Evolutionary conservation across 805 yeast species (phyloP).

Genomic region (Sugiyamaella lignohabitans): DNA sequence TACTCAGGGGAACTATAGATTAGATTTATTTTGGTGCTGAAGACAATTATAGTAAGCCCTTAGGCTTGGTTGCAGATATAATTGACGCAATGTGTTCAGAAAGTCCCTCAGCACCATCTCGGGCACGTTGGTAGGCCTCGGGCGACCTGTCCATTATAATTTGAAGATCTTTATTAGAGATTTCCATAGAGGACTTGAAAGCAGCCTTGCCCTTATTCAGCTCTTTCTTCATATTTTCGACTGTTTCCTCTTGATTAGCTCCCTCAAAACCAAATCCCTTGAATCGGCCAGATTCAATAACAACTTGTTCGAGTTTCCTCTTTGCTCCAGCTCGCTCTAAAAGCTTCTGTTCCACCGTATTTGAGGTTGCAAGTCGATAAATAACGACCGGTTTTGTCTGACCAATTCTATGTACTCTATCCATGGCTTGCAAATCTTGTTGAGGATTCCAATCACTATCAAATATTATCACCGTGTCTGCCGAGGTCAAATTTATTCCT

Average conservation of each 20-base stretch:
- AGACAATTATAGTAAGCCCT: too few species aligned
- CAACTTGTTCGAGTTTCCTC: constrained; percentile 68
- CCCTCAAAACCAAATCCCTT: constrained; percentile 22
- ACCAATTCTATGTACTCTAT: constrained; percentile 89
- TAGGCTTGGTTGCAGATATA: background rate
- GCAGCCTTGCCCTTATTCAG: constrained; percentile 1
- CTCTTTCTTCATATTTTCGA: constrained; percentile 5
- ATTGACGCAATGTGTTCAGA: constrained; percentile 10
- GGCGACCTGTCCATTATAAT: constrained; percentile 15
- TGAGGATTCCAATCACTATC: constrained; percentile 98
- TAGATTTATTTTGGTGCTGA: too few species aligned
- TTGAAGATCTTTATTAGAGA: constrained; percentile 13
- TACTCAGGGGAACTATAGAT: too few species aligned
- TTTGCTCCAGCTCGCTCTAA: constrained; percentile 75
- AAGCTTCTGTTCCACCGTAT: constrained; percentile 79
- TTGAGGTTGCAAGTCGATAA: constrained; percentile 66
- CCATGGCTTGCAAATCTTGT: constrained; percentile 94
- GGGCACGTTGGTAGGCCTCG: constrained; percentile 16
- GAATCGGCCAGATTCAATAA: constrained; percentile 55
- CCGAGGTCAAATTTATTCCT: constrained; percentile 78
- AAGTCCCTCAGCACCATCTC: constrained; percentile 11
- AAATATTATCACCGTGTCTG: constrained; percentile 83
- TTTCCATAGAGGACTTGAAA: background rate
- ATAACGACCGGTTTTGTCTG: constrained; percentile 78
- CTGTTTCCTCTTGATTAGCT: constrained; percentile 6